phyloP scores from a whole-genome alignment of 495 filamentous ascomycete species.

The Tuber magnatum region DNA sequence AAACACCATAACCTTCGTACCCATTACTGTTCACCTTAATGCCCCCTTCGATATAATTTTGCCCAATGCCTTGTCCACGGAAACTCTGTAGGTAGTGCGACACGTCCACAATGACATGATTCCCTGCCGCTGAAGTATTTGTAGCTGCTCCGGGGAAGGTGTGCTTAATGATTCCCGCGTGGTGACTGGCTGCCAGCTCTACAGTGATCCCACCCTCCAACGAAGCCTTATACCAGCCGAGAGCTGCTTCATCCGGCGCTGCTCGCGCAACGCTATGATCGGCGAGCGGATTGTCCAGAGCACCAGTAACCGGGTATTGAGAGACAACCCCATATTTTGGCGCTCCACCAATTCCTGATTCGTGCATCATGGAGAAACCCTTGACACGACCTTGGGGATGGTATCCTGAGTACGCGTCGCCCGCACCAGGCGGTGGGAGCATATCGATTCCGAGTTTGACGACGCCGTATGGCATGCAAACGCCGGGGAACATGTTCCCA shows the following conservation, averaged over 20 bases:
- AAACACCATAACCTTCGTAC: constrained; percentile 59
- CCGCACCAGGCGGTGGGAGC: constrained; percentile 43
- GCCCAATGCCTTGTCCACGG: constrained; percentile 53
- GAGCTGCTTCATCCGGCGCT: constrained; percentile 49
- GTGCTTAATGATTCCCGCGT: constrained; percentile 59
- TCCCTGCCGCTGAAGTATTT: constrained; percentile 30
- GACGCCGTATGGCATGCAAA: constrained; percentile 59
- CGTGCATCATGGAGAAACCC: constrained; percentile 68
- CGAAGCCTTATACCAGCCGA: constrained; percentile 59
- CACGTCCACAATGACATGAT: constrained; percentile 60
- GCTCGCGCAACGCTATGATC: constrained; percentile 51
- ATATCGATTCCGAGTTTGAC: constrained; percentile 65
- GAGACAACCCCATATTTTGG: constrained; percentile 67
- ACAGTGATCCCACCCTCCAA: constrained; percentile 52
- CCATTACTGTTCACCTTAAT: constrained; percentile 50
- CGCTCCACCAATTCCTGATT: constrained; percentile 66
- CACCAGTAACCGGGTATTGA: constrained; percentile 56
- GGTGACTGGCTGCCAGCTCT: constrained; percentile 56
- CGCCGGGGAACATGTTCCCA: constrained; percentile 66
- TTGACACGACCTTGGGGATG: constrained; percentile 54
- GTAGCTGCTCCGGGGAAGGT: constrained; percentile 47
- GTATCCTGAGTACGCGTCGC: constrained; percentile 62
- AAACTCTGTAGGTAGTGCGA: constrained; percentile 63
- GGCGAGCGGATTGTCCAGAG: constrained; percentile 52
- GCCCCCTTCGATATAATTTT: constrained; percentile 60